Evolutionary conservation across 2,329 filamentous ascomycete genomes (phyloP), one percentile per base, ranked within the genome.

Genomic region (Rutstroemia sydowiana): DNA sequence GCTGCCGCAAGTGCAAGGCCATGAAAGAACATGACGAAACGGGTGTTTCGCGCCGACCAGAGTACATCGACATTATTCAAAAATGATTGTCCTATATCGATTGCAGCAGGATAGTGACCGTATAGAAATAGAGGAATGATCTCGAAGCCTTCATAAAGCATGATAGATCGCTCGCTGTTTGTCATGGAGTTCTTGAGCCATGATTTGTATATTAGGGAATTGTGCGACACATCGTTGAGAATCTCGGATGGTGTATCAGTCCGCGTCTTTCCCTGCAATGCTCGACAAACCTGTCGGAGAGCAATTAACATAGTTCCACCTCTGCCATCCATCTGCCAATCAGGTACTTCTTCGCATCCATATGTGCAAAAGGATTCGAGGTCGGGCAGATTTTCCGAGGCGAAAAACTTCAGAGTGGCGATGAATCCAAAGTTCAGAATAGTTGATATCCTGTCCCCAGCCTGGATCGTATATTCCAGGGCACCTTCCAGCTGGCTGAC

Each of bases 191-290:
- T 70, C 62, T 54, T 69, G 48, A 76, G 69, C 80, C 79, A 87
- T 43, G 67, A 75, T 75, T 75, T 82, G 67, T 85, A 85, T 2
- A 68, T 66, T 1, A 66, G 58, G 1, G 79, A 74, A 51, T 79
- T 75, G 61, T 91, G 87, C 41, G 80, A 73, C n/a, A 79, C 73
- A 58, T 91, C 87, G 37, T 75, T 79, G 71, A 91, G 77, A 10
- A 90, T 73, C 16, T 76, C 71, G 0, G 72, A 62, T 3, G 66
- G 47, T 18, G 58, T 53, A 9, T 76, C 70, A 10, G 70, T 67
- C 2, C 69, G 68, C 0, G 87, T 91, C 66, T 89, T 91, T 49
- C 87, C 87, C 64, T 89, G 85, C 18, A 91, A 69, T 20, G 87
- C 84, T 45, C 85, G 78, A 46, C 76, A 78, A 21, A 79, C 75